Percentiles rank a stretch among this genome's conserved stretches.
Conservation (phyloP, 176 grass and related monocot species). For the Echinochloa phyllopogon region DNA sequence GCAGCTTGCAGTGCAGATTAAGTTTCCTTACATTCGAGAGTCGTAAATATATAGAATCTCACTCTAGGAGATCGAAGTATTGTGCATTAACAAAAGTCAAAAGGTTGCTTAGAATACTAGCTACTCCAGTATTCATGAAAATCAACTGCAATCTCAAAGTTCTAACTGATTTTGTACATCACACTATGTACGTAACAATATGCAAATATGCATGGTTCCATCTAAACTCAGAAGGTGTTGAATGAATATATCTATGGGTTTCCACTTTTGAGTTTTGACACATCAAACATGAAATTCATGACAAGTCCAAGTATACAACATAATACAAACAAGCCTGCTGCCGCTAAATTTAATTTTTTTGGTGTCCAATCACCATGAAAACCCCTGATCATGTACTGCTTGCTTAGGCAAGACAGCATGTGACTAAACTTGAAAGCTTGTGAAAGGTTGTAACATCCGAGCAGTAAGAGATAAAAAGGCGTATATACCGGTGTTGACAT, state of each 20-base stretch:
- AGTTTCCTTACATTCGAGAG: background rate
- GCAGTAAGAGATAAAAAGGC: background rate
- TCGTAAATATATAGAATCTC: background rate
- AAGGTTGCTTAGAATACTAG: background rate
- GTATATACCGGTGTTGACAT: constrained; percentile 64
- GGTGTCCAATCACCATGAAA: background rate
- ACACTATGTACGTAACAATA: background rate
- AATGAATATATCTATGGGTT: background rate
- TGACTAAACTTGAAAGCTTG: background rate
- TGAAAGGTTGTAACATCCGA: background rate
- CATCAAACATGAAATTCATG: background rate
- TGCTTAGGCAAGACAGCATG: constrained; percentile 6
- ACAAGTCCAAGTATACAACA: background rate
- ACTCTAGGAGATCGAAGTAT: background rate
- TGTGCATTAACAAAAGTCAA: background rate
- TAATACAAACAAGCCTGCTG: background rate
- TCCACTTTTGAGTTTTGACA: too few species aligned
- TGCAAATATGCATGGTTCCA: too few species aligned
- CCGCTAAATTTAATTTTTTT: background rate
- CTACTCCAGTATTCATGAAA: background rate
- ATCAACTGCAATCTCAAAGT: background rate
- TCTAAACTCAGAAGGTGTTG: background rate
- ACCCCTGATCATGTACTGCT: background rate
- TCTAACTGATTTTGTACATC: background rate
- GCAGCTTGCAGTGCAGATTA: background rate